phyloP scores from a whole-genome alignment of 148 eudicot species.

The Nepenthes gracilis region DNA sequence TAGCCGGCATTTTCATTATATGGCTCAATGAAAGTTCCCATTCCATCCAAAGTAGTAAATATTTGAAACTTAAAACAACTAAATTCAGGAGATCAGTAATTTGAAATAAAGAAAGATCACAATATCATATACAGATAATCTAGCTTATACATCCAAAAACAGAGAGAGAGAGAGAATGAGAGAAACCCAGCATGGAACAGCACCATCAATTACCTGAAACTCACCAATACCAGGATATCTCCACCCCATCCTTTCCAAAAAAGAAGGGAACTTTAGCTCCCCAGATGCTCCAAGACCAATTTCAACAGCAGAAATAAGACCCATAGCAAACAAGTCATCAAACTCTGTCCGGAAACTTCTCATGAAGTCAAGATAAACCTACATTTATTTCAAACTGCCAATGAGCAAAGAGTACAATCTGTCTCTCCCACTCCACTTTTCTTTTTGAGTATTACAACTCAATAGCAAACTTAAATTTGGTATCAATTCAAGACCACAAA shows the following conservation, averaged over 20 bases:
- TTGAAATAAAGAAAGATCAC: too few relatives aligned
- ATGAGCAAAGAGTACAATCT: slow-evolving; percentile 2
- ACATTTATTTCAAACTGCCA: slow-evolving; percentile 10
- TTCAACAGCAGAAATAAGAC: slow-evolving; percentile 43
- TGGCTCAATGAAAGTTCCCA: too few relatives aligned
- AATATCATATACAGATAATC: too few relatives aligned
- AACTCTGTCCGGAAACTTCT: slow-evolving; percentile 72
- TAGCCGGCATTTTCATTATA: too few relatives aligned
- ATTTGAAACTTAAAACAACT: too few relatives aligned
- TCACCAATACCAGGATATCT: slow-evolving; percentile 78
- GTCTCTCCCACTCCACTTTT: neutral
- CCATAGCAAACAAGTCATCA: slow-evolving; percentile 41
- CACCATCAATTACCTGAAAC: slow-evolving; percentile 52
- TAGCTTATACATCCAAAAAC: too few relatives aligned
- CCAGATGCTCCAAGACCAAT: slow-evolving; percentile 64
- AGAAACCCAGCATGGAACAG: neutral
- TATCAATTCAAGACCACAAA: neutral
- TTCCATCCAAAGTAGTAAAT: too few relatives aligned
- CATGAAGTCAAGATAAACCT: slow-evolving; percentile 75
- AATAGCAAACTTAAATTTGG: neutral
- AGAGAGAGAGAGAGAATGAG: too few relatives aligned
- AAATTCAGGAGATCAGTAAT: too few relatives aligned
- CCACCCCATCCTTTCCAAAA: slow-evolving; percentile 53
- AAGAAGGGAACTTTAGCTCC: slow-evolving; percentile 61
- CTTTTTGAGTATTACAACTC: neutral